Conservation (phyloP, 805 yeast species). For the Starmerella riodocensis region DNA sequence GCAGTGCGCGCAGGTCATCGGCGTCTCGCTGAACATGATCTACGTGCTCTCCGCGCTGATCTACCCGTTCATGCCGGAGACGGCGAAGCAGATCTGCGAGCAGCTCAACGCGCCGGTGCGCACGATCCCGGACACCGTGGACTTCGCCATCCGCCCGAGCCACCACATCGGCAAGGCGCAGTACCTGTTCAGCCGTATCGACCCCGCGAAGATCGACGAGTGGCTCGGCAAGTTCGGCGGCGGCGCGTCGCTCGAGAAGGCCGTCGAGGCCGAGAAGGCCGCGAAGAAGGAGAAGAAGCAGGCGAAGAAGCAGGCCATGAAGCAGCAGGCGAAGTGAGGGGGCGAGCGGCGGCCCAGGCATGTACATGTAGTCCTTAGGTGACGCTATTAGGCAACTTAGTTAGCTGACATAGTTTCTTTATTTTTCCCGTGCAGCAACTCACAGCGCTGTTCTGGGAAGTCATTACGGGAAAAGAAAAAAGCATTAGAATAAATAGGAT, state of each 20-base stretch:
- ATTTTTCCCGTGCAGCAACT: too few species aligned
- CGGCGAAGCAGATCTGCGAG: slow-evolving; percentile 51
- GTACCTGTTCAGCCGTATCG: slow-evolving; percentile 84
- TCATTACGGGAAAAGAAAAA: too few species aligned
- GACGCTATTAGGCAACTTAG: not conserved
- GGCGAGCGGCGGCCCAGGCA: not conserved
- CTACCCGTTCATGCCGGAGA: slow-evolving; percentile 83
- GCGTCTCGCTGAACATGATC: slow-evolving; percentile 76
- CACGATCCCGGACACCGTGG: slow-evolving; percentile 63
- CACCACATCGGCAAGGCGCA: slow-evolving; percentile 85
- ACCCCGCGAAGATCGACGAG: slow-evolving; percentile 69
- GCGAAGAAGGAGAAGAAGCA: slow-evolving; percentile 11
- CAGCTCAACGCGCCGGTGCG: slow-evolving; percentile 75
- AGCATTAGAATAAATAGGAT: slow-evolving; percentile 1
- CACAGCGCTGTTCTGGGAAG: too few species aligned
- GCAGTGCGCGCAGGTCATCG: slow-evolving; percentile 82
- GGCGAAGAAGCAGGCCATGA: slow-evolving; percentile 14
- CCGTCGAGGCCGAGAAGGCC: slow-evolving; percentile 7
- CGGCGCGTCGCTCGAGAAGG: slow-evolving; percentile 27
- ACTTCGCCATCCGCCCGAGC: slow-evolving; percentile 55
- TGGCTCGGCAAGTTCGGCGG: slow-evolving; percentile 88
- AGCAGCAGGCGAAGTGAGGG: slow-evolving; percentile 2
- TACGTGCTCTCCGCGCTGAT: slow-evolving; percentile 74
- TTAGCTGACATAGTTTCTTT: too few species aligned
- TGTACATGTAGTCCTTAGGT: not conserved